phyloP scores from a whole-genome alignment of 208 protist species.

The Phytomonas serpens region DNA sequence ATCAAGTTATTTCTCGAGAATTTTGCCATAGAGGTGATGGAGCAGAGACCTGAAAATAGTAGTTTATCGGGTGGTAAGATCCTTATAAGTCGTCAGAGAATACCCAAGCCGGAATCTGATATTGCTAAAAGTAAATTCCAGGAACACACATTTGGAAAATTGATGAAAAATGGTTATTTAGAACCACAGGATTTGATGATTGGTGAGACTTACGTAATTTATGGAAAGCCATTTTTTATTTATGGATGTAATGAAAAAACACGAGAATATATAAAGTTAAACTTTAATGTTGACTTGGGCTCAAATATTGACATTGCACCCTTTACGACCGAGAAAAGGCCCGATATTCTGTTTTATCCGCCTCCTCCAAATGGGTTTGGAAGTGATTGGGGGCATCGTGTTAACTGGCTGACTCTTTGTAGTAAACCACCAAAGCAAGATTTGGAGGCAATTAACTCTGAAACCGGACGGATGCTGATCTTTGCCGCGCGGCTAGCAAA shows the following conservation, averaged over 20 bases:
- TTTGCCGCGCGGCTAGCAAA: constrained; percentile 64
- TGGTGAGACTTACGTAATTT: constrained; percentile 78
- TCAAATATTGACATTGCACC: constrained; percentile 48
- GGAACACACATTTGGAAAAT: constrained; percentile 80
- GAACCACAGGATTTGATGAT: constrained; percentile 67
- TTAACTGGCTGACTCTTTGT: constrained; percentile 70
- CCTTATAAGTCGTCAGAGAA: constrained; percentile 70
- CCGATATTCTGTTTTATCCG: constrained; percentile 53
- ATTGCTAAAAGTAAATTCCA: constrained; percentile 47
- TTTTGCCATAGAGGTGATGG: constrained; percentile 67
- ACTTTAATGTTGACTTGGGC: constrained; percentile 42
- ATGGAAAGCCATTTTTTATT: constrained; percentile 75
- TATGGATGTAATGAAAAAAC: constrained; percentile 77
- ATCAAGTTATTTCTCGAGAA: constrained; percentile 76
- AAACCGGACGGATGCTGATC: constrained; percentile 79
- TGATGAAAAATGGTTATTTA: constrained; percentile 84
- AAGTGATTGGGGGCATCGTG: constrained; percentile 74
- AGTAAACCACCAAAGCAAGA: constrained; percentile 61
- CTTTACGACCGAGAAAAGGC: constrained; percentile 42
- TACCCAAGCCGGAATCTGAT: constrained; percentile 38
- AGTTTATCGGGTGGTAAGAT: constrained; percentile 52
- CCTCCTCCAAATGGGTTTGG: constrained; percentile 90
- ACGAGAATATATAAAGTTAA: constrained; percentile 54
- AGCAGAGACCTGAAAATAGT: constrained; percentile 61
- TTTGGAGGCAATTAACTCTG: constrained; percentile 44